These are phyloP conservation scores for Tuctoria greenei DNA, from an alignment of 176 grass and related monocot species.

Conservation along the genomic window DNA sequence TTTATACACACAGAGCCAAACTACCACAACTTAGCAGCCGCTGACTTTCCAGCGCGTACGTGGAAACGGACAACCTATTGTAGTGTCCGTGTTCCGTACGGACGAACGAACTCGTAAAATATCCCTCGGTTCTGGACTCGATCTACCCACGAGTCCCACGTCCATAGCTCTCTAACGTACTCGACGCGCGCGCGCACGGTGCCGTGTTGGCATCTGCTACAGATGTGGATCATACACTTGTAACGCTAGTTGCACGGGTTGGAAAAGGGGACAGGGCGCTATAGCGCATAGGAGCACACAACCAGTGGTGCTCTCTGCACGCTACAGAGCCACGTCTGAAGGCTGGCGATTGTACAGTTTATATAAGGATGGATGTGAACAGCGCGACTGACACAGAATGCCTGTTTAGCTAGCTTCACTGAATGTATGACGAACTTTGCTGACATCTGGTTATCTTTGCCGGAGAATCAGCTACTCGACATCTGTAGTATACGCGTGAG, in stretches of 20 bases:
- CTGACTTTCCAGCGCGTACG: background rate
- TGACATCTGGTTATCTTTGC: no score
- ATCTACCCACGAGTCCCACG: background rate
- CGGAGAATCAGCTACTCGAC: no score
- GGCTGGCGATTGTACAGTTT: no score
- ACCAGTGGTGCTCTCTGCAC: background rate
- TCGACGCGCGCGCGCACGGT: background rate
- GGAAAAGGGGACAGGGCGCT: background rate
- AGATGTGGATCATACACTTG: slow-evolving; percentile 29
- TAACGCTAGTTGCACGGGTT: background rate
- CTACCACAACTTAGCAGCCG: background rate
- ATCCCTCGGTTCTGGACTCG: slow-evolving; percentile 14
- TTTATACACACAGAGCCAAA: background rate
- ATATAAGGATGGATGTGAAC: no score
- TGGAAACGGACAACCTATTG: background rate
- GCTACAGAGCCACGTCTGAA: background rate
- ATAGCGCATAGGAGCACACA: background rate
- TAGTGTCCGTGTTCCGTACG: slow-evolving; percentile 11
- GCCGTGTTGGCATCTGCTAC: slow-evolving; percentile 8
- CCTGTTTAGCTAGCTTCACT: no score
- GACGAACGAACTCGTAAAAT: background rate
- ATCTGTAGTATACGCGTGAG: no score
- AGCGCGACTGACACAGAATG: no score
- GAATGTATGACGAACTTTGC: no score
- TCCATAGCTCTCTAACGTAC: no score